These are phyloP conservation scores for Saccharomycopsis babjevae DNA, from an alignment of 805 yeast genomes.

Conservation along the genomic window DNA sequence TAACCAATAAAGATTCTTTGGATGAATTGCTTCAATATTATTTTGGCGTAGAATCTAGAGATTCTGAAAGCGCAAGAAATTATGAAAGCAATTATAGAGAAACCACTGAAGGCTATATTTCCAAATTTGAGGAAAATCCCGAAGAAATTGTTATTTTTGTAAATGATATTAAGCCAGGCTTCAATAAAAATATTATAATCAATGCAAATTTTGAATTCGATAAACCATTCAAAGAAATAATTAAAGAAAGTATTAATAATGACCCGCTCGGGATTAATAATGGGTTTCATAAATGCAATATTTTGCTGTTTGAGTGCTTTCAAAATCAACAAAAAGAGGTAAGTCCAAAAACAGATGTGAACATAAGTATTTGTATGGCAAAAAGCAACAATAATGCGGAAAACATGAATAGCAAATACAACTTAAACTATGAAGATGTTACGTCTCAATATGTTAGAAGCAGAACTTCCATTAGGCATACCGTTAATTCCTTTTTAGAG, in stretches of 20 bases:
- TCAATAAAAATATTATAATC: conserved; percentile 9
- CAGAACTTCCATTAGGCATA: conserved; percentile 1
- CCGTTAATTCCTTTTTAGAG: neutral
- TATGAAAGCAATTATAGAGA: neutral
- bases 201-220: conserved; percentile 4
- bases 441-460: neutral
- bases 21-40: neutral
- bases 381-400: neutral
- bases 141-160: conserved; percentile 7
- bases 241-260: conserved; percentile 1
- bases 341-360: neutral
- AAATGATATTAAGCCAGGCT: conserved; percentile 17
- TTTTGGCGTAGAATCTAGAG: neutral
- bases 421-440: neutral
- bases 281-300: neutral
- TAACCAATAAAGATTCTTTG: neutral
- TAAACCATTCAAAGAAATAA: conserved; percentile 8
- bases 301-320: neutral
- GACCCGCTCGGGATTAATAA: neutral
- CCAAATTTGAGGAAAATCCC: neutral
- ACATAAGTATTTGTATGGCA: neutral
- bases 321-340: neutral
- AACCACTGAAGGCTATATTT: neutral
- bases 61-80: neutral
- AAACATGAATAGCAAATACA: neutral